These are phyloP conservation scores for Brasilioporus rufonigricans DNA, from an alignment of 768 basidiomycete genomes.

Conservation along the genomic window DNA sequence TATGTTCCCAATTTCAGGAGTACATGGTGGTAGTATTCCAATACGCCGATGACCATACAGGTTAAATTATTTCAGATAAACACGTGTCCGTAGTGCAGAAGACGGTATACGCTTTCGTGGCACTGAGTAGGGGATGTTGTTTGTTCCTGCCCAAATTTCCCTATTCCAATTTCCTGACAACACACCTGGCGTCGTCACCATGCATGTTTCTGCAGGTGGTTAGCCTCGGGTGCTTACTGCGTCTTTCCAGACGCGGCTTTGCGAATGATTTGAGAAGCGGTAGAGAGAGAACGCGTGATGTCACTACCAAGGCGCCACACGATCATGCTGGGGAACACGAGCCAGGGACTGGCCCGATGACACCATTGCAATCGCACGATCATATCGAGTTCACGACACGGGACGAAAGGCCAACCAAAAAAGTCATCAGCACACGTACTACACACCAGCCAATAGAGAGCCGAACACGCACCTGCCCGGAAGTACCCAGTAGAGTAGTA, in stretches of 20 bases:
- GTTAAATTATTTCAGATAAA: too few relatives aligned
- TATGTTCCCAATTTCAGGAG: too few relatives aligned
- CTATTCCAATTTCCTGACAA: neutral
- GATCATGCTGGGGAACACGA: conserved; percentile 67
- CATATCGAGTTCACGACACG: neutral
- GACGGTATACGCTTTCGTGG: too few relatives aligned
- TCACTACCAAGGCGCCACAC: conserved; percentile 60
- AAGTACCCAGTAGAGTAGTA: conserved; percentile 65
- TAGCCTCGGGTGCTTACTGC: conserved; percentile 8
- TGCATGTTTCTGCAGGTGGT: neutral
- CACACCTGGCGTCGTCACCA: neutral
- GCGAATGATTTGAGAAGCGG: conserved; percentile 22
- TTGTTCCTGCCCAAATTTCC: too few relatives aligned
- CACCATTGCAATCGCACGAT: neutral
- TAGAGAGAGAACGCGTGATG: conserved; percentile 45
- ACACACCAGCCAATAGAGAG: neutral
- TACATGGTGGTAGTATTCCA: too few relatives aligned
- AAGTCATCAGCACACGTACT: conserved; percentile 5
- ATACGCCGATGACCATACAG: too few relatives aligned
- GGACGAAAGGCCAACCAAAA: too few relatives aligned
- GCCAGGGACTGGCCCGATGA: conserved; percentile 57
- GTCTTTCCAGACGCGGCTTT: conserved; percentile 35
- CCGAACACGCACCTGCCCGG: conserved; percentile 67
- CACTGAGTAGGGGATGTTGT: too few relatives aligned
- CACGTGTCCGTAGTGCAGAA: too few relatives aligned